Conservation (phyloP, 768 basidiomycete species). For the Panaeolus papilionaceus region DNA sequence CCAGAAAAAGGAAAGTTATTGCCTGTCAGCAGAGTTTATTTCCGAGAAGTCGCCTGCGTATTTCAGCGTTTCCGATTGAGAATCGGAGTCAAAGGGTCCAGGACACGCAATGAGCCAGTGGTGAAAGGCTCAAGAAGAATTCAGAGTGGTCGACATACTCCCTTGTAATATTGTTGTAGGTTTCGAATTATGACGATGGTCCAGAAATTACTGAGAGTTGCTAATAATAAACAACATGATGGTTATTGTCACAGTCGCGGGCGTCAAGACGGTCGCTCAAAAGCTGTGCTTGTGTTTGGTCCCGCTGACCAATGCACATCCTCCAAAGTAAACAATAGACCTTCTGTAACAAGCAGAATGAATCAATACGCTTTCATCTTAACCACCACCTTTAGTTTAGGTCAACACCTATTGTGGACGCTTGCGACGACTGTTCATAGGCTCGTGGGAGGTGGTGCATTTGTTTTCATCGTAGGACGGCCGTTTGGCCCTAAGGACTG, state of each 20-base stretch:
- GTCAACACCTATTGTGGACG: slow-evolving; percentile 8
- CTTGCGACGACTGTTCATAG: neutral
- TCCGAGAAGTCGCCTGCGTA: slow-evolving; percentile 1
- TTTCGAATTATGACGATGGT: too few relatives aligned
- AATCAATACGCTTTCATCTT: slow-evolving; percentile 4
- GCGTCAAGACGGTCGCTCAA: neutral
- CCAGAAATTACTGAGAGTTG: too few relatives aligned
- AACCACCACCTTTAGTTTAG: slow-evolving; percentile 9
- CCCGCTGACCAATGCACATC: neutral
- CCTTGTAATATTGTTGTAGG: too few relatives aligned
- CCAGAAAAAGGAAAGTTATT: neutral
- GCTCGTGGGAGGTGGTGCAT: slow-evolving; percentile 12
- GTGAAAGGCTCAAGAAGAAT: too few relatives aligned
- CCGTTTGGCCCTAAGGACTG: slow-evolving; percentile 12
- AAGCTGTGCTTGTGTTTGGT: slow-evolving; percentile 1
- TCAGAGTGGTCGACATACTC: too few relatives aligned
- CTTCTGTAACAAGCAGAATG: neutral
- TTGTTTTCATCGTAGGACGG: slow-evolving; percentile 5
- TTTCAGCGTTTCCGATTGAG: neutral
- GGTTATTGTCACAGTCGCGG: too few relatives aligned
- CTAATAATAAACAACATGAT: too few relatives aligned
- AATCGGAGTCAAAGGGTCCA: neutral
- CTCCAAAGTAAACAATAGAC: slow-evolving; percentile 10
- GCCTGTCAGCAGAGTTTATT: neutral
- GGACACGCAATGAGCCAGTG: neutral